phyloP scores from a whole-genome alignment of 2,329 filamentous ascomycete genomes.

The Nothopassalora personata region DNA sequence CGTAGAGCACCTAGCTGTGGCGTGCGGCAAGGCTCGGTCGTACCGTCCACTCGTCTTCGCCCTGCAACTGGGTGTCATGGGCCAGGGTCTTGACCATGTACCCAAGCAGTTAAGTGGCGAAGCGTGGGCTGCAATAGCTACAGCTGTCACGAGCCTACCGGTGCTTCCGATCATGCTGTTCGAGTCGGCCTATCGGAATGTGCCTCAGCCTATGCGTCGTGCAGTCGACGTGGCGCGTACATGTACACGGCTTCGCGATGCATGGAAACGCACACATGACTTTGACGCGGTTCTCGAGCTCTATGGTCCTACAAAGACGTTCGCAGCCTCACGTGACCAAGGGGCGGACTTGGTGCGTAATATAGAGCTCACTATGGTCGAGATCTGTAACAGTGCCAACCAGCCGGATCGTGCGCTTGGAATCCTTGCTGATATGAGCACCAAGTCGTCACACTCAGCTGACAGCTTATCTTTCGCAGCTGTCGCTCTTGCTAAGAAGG shows the following conservation, averaged over 20 bases:
- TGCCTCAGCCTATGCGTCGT: neutral
- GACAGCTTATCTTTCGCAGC: neutral
- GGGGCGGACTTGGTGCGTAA: neutral
- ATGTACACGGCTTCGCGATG: neutral
- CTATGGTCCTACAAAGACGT: neutral
- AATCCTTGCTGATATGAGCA: neutral
- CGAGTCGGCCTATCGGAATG: neutral
- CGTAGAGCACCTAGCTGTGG: neutral
- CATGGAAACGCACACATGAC: neutral
- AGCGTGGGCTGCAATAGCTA: neutral
- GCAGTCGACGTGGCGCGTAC: neutral
- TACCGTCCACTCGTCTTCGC: neutral
- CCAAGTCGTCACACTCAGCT: neutral
- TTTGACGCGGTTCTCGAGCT: neutral
- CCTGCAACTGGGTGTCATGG: no score
- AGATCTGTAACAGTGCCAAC: conserved; percentile 7
- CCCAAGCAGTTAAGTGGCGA: neutral
- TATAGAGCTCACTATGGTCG: conserved; percentile 6
- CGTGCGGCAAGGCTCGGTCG: neutral
- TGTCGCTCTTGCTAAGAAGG: conserved; percentile 4
- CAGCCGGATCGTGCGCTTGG: conserved; percentile 3
- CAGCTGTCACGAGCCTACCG: neutral
- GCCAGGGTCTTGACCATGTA: no score
- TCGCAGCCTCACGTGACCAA: neutral
- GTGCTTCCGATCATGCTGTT: neutral